A percentile compares a stretch with the other conserved stretches of the same genome.
These are phyloP conservation scores for Talaromyces borbonicus DNA, from an alignment of 495 filamentous ascomycete genomes.

Conservation along the genomic window DNA sequence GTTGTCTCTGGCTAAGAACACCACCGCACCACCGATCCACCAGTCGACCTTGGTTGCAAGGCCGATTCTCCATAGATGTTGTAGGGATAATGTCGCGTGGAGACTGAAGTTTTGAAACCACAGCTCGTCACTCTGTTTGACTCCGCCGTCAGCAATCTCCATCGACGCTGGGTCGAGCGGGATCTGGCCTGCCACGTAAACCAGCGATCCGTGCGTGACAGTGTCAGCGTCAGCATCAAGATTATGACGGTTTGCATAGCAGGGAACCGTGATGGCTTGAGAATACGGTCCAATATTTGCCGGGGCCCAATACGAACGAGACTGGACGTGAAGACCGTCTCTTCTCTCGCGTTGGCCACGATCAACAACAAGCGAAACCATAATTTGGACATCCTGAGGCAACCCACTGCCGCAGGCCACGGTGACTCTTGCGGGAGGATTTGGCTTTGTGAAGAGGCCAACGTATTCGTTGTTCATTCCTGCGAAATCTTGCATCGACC, in stretches of 20 bases:
- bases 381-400: constrained; percentile 47
- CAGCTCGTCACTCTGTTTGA: background rate
- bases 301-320: constrained; percentile 91
- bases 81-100: constrained; percentile 58
- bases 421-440: constrained; percentile 77
- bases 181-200: constrained; percentile 81
- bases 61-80: constrained; percentile 86
- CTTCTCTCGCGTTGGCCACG: constrained; percentile 21
- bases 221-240: too few species aligned
- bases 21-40: constrained; percentile 65
- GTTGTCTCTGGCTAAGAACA: constrained; percentile 46
- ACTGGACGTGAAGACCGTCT: constrained; percentile 79
- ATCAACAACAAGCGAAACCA: constrained; percentile 45
- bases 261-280: constrained; percentile 64
- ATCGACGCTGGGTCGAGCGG: constrained; percentile 77
- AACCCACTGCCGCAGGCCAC: constrained; percentile 62
- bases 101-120: constrained; percentile 26
- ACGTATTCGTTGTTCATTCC: constrained; percentile 66
- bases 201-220: constrained; percentile 30
- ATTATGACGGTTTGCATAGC: too few species aligned
- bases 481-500: constrained; percentile 69
- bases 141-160: constrained; percentile 33
- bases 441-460: constrained; percentile 56
- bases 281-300: constrained; percentile 98
- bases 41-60: constrained; percentile 57